Evolutionary conservation across 1,284 basidiomycete genomes (phyloP).

Genomic region (Heterobasidion occidentale): DNA sequence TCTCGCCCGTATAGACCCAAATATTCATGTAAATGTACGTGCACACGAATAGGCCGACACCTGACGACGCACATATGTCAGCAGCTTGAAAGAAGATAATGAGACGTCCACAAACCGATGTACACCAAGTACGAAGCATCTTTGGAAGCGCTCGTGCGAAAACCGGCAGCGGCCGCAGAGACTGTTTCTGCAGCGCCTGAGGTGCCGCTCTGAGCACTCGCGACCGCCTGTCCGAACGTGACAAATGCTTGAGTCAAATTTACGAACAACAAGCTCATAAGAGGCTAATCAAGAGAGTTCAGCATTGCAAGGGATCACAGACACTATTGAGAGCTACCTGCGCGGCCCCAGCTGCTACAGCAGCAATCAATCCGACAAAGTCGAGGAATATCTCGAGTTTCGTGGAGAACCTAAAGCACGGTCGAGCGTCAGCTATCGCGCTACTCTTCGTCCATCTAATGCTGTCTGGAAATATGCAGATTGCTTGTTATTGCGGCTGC

Average conservation of each 20-base stretch:
- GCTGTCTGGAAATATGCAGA: background rate
- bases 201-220: conserved; percentile 17
- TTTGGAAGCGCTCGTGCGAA: conserved; percentile 42
- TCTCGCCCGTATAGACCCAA: conserved; percentile 90
- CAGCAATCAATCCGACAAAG: conserved; percentile 56
- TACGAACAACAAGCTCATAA: conserved; percentile 81
- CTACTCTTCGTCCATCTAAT: background rate
- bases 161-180: conserved; percentile 31
- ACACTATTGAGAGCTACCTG: conserved; percentile 38
- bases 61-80: conserved; percentile 20
- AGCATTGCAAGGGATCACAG: background rate
- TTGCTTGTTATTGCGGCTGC: background rate
- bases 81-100: background rate
- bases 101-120: conserved; percentile 48
- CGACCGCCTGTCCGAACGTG: conserved; percentile 36
- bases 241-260: conserved; percentile 75
- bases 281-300: conserved; percentile 32
- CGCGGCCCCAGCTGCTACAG: conserved; percentile 69
- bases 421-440: background rate
- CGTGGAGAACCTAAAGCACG: conserved; percentile 49
- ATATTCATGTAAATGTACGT: conserved; percentile 77
- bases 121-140: conserved; percentile 60
- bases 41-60: conserved; percentile 59
- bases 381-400: conserved; percentile 56
- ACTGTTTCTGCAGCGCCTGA: conserved; percentile 24